Base-by-base conservation (phyloP, 257 asterid genomes). In the Pogostemon cablin region DNA sequence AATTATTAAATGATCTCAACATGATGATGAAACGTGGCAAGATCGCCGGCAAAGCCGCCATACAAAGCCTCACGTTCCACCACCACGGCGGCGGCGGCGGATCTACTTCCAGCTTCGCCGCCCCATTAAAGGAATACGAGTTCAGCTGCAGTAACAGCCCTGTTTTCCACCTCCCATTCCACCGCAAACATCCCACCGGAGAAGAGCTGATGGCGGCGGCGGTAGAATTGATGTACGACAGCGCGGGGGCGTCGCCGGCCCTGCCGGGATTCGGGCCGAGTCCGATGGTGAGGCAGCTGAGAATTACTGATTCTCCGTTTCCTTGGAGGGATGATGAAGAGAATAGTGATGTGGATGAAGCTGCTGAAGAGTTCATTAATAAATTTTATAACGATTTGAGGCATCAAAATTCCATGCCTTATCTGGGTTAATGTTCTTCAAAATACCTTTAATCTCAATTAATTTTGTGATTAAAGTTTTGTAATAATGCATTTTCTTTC, bases 261-360 rank as follows among this genome's bases (percentile, higher is more conserved):
- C 75, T 90, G 4, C 90, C 97, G 0, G 92, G 97, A 3, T 90
- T 90, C 58, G 93, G 96, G 71, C 80, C 76, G 78, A 86, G 83
- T 39, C 96, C 96, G 17, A 9, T 75, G 72, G 90, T 80, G 68
- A 85, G 93, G 86, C 87, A 86, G 79, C 70, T 88, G 77, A 88
- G 96, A 87, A 42, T 88, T 4, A 83, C 91, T 0, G 96, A 88
- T 20, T 88, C 96, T 2, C 96, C 96, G 1, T 86, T 72, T 44
- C 93, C 90, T 3, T 1, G 81, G 6, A 76, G 74, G 58, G 85
- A 80, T 9, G 50, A 6, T 38, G 92, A 81, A 4, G 87, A 70
- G 39, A 78, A 81, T 56, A 15, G 38, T 3, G 75, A 70, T 6
- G 85, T 80, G 7, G 85, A 84, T 50, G 89, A 80, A 4, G 96